Conservation (phyloP, 805 yeast species). For the Candida caryicola region DNA sequence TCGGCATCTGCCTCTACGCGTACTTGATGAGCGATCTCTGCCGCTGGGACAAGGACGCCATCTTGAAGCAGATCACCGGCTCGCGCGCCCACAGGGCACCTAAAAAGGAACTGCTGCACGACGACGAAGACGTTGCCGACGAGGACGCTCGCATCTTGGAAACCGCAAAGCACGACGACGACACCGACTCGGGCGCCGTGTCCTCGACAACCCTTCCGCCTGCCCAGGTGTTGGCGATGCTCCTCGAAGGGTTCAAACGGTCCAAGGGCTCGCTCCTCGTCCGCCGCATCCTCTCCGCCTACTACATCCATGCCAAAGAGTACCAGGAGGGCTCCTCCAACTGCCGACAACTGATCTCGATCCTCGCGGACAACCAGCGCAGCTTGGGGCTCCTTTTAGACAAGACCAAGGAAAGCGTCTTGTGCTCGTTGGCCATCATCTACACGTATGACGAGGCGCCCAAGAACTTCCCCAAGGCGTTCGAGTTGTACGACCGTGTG, state of each 20-base stretch:
- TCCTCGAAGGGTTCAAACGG: constrained; percentile 49
- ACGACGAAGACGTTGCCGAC: constrained; percentile 14
- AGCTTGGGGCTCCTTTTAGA: constrained; percentile 46
- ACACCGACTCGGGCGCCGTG: constrained; percentile 6
- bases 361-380: constrained; percentile 48
- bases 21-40: constrained; percentile 67
- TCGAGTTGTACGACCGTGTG: constrained; percentile 65
- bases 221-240: constrained; percentile 49
- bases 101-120: constrained; percentile 12
- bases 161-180: constrained; percentile 14
- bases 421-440: constrained; percentile 66
- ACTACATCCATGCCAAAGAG: constrained; percentile 57
- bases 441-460: constrained; percentile 90
- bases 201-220: constrained; percentile 26
- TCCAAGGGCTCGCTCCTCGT: constrained; percentile 51
- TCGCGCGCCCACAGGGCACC: background rate
- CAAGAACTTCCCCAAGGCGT: constrained; percentile 74
- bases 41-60: constrained; percentile 43
- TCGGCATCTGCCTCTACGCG: constrained; percentile 61
- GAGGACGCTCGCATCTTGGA: constrained; percentile 17
- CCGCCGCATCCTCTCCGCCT: constrained; percentile 60
- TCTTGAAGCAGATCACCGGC: constrained; percentile 1
- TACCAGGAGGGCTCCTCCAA: constrained; percentile 60
- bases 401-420: constrained; percentile 55
- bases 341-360: constrained; percentile 58